Base-by-base conservation (phyloP, 768 basidiomycete genomes). In the Dictyophora rubrovolvata region DNA sequence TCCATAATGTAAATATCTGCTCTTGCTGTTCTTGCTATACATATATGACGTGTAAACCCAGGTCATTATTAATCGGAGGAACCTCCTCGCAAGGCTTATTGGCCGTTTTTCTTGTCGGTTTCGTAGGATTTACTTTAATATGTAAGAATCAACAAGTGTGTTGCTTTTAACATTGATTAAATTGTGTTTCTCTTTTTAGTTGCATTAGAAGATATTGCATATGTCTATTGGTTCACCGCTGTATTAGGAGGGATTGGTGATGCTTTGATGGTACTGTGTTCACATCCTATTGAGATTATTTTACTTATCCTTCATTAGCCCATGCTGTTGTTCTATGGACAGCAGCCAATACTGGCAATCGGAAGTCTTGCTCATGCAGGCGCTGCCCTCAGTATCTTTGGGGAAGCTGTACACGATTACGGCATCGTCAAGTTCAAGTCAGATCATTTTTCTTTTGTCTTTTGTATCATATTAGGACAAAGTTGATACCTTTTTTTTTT, bases 371-470 rank as follows among this genome's bases (percentile, higher is more conserved):
- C 20, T 16, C 55, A 56, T 48, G 49, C 46, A 20, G 42, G 21
- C 5, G 55, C 55, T 17, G 55, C 55, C n/a, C n/a, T 47, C 9
- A 16, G 23, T 17, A 28, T 56, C 3, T 56, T 56, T 33, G n/a
- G 18, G 9, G 48, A 28, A 28, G 18, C 48, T 23, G 55, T 48
- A 10, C 55, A 49, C 17, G 55, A 56, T 34, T 56, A 48, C 11
- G 55, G 55, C 12, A 42, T 56, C 36, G 22, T 56, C 9, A 46
- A 20, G 6, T 56, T 56, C 22, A 56, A 28, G 55, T 56, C n/a
- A 48, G 14, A 42, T 35, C 21, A 9, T 22, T 9, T 34, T n/a
- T 20, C 5, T 56, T 47, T 47, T 48, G 33, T 5, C 21, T 48
- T 22, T 9, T n/a, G 14, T 5, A 22, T 56, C 28, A 56, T 48